phyloP scores from a whole-genome alignment of 2,329 filamentous ascomycete species.

The Arthrobotrys sphaeroides region DNA sequence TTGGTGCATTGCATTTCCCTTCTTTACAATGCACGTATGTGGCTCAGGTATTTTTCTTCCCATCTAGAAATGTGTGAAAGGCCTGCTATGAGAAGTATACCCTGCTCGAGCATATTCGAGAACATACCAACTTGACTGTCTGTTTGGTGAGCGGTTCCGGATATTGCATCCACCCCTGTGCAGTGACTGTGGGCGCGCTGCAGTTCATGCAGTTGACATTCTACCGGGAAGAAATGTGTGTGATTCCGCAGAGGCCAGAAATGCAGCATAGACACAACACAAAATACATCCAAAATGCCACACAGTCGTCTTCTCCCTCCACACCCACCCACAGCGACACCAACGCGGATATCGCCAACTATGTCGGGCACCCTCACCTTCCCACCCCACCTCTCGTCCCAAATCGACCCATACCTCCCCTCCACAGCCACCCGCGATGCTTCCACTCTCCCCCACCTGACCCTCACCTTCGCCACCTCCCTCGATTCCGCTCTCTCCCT shows the following conservation, averaged over 20 bases:
- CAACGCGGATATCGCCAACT: not conserved
- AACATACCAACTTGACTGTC: not conserved
- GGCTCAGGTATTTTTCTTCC: slow-evolving; percentile 1
- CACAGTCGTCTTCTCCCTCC: not conserved
- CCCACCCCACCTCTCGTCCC: slow-evolving; percentile 35
- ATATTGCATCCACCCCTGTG: not conserved
- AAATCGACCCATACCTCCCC: slow-evolving; percentile 56
- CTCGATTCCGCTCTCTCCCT: slow-evolving; percentile 83
- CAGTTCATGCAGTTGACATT: too few species aligned
- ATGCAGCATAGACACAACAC: not conserved
- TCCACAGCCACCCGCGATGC: slow-evolving; percentile 11
- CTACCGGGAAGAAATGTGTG: not conserved
- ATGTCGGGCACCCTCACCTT: slow-evolving; percentile 35
- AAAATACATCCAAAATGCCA: slow-evolving; percentile 27
- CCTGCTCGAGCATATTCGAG: too few species aligned
- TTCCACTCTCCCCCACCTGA: slow-evolving; percentile 70
- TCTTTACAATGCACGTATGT: slow-evolving; percentile 7
- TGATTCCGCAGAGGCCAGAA: not conserved
- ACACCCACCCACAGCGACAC: not conserved
- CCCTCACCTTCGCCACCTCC: slow-evolving; percentile 89
- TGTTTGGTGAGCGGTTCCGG: not conserved
- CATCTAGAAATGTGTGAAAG: too few species aligned
- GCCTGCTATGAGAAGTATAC: not conserved
- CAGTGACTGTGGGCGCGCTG: too few species aligned
- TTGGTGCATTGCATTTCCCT: not conserved